phyloP scores from a whole-genome alignment of 768 basidiomycete genomes.

The Steccherinum ochraceum region DNA sequence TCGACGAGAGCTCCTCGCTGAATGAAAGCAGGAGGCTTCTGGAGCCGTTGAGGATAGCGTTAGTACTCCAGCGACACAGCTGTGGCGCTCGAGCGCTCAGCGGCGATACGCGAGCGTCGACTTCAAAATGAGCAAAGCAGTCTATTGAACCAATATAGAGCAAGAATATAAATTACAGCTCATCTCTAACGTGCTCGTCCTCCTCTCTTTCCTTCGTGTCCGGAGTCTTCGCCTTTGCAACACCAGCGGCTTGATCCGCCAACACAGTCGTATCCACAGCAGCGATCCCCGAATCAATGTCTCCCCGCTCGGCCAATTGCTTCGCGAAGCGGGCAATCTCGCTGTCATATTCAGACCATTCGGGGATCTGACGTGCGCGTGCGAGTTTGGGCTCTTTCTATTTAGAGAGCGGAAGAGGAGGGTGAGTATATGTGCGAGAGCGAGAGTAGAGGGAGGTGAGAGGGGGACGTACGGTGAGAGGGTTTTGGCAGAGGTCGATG shows the following conservation, averaged over 20 bases:
- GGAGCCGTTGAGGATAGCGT: too few species aligned
- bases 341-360: conserved; percentile 92
- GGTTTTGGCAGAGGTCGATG: conserved; percentile 96
- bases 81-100: too few species aligned
- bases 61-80: too few species aligned
- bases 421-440: background rate
- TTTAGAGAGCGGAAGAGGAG: conserved; percentile 3
- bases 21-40: too few species aligned
- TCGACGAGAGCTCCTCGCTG: too few species aligned
- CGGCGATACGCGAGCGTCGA: too few species aligned
- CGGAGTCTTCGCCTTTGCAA: background rate
- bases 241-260: conserved; percentile 39
- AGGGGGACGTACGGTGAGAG: conserved; percentile 64
- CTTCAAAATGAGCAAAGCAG: too few species aligned
- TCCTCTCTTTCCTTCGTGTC: background rate
- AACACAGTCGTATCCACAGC: conserved; percentile 66
- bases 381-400: conserved; percentile 97
- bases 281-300: conserved; percentile 60
- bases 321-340: conserved; percentile 85
- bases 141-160: too few species aligned
- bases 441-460: background rate
- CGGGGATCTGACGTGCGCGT: conserved; percentile 91
- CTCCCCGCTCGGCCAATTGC: conserved; percentile 62
- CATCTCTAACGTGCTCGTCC: background rate
- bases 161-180: too few species aligned